Base-by-base conservation (phyloP, 257 asterid genomes). In the Capsicum chinense region DNA sequence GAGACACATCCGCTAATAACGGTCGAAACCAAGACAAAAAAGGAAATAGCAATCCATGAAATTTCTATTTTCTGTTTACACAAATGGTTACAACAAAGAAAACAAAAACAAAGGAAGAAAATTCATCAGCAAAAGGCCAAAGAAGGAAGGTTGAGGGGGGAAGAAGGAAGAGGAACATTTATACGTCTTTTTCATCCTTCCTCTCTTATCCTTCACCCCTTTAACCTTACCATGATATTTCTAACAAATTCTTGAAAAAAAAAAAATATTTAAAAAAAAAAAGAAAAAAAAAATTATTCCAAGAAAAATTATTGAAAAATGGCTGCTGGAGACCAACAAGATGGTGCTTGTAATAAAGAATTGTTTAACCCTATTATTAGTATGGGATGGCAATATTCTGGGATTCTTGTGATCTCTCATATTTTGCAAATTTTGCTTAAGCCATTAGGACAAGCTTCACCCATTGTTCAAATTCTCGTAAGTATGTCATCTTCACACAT, bases 401-500 rank as follows among this genome's bases (percentile, higher is more conserved):
- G 95, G 92, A 89, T 97, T 85, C 99, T 97, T 78, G 98, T 95
- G 48, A 92, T 95, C 84, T 95, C 98, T 6, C 99, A 97, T 88
- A 88, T 97, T 89, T 88, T 97, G 79, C 99, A 93, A 85, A 89
- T 97, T 85, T 82, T 97, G 84, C 94, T 97, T 68, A 91, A 87
- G 90, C 99, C 99, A 48, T 85, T 94, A 9, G 98, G 99, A 82
- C 97, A 93, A 84, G 95, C 99, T 3, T 94, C 91, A 59, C 99
- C 99, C 58, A 90, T 97, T 83, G 97, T 98, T 78, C 99, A 97
- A 84, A 93, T 94, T 89, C 99, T 97, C 92, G 99, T 97, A 97
- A 90, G 99, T 93, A 95, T 81, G 98, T 92, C 92, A 81, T 85
- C 92, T 62, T 33, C 85, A 87, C 91, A 87, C 88, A 83, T 35